Evolutionary conservation across 2,329 filamentous ascomycete species (phyloP).

Genomic region (Cladophialophora chaetospira): DNA sequence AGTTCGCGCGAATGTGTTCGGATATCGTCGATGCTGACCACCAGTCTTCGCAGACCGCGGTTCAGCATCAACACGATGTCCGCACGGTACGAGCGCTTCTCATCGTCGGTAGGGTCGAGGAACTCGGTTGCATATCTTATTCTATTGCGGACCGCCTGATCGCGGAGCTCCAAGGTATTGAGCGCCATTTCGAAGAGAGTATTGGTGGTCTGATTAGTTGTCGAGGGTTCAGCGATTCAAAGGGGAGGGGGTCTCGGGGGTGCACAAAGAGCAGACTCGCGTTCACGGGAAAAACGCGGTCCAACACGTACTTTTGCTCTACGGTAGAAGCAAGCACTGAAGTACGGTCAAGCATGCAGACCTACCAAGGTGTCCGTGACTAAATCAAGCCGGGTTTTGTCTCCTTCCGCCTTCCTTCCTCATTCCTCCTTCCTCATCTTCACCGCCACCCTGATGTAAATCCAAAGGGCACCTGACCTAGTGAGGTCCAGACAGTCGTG

Average conservation of each 20-base stretch:
- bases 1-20: constrained; percentile 83
- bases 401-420: too few relatives aligned
- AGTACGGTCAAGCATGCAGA: background rate
- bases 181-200: constrained; percentile 32
- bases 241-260: background rate
- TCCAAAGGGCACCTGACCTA: too few relatives aligned
- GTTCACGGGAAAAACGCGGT: background rate
- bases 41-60: constrained; percentile 60
- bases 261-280: background rate
- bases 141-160: constrained; percentile 81
- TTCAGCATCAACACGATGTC: constrained; percentile 80
- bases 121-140: constrained; percentile 89
- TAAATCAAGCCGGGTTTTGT: too few relatives aligned
- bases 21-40: constrained; percentile 85
- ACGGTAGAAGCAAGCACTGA: background rate
- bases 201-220: background rate
- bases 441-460: too few relatives aligned
- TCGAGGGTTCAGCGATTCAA: too few relatives aligned
- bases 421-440: background rate
- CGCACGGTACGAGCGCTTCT: constrained; percentile 71
- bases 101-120: constrained; percentile 68
- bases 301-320: background rate
- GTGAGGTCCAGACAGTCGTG: too few relatives aligned
- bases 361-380: too few relatives aligned
- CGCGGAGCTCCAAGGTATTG: constrained; percentile 67